Percentiles rank a stretch among this genome's conserved stretches.
phyloP scores from a whole-genome alignment of 495 filamentous ascomycete genomes.

The Penicillium turbatum region DNA sequence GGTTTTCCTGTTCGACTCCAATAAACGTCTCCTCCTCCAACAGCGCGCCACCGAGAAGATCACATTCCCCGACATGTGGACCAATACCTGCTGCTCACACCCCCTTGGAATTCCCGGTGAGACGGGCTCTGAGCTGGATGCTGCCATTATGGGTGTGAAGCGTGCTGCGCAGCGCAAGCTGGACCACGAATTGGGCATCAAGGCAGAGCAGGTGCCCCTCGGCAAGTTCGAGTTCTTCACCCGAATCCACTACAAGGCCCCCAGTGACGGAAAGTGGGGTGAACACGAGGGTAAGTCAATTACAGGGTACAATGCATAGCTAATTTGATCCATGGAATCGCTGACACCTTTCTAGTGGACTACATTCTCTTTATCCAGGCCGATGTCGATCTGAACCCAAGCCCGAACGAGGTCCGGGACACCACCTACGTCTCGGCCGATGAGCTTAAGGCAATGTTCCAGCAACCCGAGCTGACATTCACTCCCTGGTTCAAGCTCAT shows the following conservation, averaged over 20 bases:
- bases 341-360: constrained; percentile 61
- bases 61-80: constrained; percentile 99
- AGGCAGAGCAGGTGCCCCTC: constrained; percentile 81
- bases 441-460: constrained; percentile 80
- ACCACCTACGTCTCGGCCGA: constrained; percentile 77
- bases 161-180: constrained; percentile 89
- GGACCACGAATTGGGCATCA: constrained; percentile 91
- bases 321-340: background rate
- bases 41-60: constrained; percentile 97
- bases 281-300: constrained; percentile 86
- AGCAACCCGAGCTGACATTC: constrained; percentile 73
- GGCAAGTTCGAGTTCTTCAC: constrained; percentile 93
- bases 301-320: background rate
- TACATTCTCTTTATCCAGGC: constrained; percentile 99
- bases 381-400: constrained; percentile 74
- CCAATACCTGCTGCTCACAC: constrained; percentile 99
- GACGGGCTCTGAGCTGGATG: constrained; percentile 77
- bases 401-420: constrained; percentile 83
- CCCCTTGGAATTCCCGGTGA: constrained; percentile 87
- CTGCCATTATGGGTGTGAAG: constrained; percentile 78
- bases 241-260: constrained; percentile 95
- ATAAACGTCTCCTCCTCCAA: constrained; percentile 87
- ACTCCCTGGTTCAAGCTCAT: constrained; percentile 99
- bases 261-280: constrained; percentile 96
- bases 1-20: constrained; percentile 90